Evolutionary conservation across 208 protist genomes (phyloP).

Genomic region (Leishmania gerbilli): DNA sequence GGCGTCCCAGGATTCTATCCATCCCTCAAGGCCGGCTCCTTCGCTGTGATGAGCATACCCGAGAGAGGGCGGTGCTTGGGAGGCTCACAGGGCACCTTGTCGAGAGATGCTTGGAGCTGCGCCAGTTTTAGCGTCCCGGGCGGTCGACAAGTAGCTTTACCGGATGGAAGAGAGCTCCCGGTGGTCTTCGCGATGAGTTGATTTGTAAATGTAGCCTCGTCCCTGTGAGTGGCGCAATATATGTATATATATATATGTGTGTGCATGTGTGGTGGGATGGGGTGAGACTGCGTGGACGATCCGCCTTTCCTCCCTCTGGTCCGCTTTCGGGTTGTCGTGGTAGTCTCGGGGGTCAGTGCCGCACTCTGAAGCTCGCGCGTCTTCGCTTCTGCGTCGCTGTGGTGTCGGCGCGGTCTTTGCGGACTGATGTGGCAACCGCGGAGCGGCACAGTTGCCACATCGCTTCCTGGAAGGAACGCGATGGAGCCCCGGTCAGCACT

Average conservation of each 20-base stretch:
- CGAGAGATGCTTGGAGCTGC: background rate
- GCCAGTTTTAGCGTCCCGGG: background rate
- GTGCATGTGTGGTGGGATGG: background rate
- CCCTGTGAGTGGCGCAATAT: background rate
- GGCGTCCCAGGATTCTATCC: background rate
- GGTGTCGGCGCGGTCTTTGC: background rate
- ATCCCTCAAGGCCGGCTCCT: background rate
- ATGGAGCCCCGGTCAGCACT: background rate
- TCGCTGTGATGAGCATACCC: background rate
- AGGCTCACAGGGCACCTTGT: background rate
- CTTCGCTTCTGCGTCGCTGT: background rate
- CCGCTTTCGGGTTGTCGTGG: background rate
- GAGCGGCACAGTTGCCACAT: background rate
- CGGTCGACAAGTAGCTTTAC: background rate
- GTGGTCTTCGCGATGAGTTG: background rate
- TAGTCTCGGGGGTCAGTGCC: too few relatives aligned
- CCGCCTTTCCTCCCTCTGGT: background rate
- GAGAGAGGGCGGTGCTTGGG: background rate
- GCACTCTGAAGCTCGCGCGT: background rate
- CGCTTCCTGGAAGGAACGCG: background rate
- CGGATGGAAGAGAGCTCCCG: background rate
- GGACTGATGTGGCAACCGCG: background rate
- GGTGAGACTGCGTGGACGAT: background rate
- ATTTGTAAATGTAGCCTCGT: background rate
- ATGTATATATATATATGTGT: too few relatives aligned